Evolutionary conservation across 345 rosid species (phyloP), one percentile per base, ranked within the genome.

Genomic region (Rhizophora mangle): DNA sequence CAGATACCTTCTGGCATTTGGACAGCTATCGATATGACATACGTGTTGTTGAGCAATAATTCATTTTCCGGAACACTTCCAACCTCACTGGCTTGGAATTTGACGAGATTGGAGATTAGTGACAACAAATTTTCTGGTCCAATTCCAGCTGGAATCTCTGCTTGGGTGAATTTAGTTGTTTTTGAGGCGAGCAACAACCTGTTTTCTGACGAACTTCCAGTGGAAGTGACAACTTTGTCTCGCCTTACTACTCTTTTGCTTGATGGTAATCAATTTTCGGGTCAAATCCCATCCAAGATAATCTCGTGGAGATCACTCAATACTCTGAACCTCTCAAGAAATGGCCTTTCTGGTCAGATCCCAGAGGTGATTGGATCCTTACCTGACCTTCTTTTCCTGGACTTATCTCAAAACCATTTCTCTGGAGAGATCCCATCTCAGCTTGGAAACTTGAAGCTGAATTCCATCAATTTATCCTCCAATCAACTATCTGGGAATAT

Each of bases 121-220:
- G 76, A 87, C 86, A 95, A 95, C 72, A 37, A 20, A 19, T 89
- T 95, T 71, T 86, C 89, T 0, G 99, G 99, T 46, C 82, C 77
- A 71, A 87, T 95, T 68, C 99, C 96, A 1, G 39, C 20, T 13
- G 78, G 32, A 8, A 73, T 85, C 22, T 82, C 81, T 24, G 68
- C 82, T 51, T 92, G 96, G 96, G 79, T 78, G 7, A 80, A 78
- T 36, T 24, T 94, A 78, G 64, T 21, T 4, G 90, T 78, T 56
- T 81, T 94, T 36, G 27, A 81, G 34, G 97, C 93, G 2, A 84
- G 89, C 63, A 87, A 92, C 82, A 94, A 94, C 74, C 71, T 74
- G 6, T 70, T 94, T 19, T 87, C 93, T 0, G 96, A 96, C 13
- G 67, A 70, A 73, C 71, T 94, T 18, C 93, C 97, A 0, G 72